Base-by-base conservation (phyloP, 179 eudicot genomes). In the Silene vulgaris region DNA sequence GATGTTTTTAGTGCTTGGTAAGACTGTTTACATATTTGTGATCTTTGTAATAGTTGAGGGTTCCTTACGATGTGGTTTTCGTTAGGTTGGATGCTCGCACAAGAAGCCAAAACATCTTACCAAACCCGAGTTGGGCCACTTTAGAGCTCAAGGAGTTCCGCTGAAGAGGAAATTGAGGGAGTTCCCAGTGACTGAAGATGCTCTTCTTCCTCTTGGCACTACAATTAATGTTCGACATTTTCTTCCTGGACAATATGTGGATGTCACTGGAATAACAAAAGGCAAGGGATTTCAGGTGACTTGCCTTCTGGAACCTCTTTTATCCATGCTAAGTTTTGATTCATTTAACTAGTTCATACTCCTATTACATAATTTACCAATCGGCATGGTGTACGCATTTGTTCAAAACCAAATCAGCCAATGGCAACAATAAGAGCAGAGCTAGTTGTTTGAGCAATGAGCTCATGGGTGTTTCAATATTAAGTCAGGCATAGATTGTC, bases 281-380 rank as follows among this genome's bases (percentile, higher is more conserved):
- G 99, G 99, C 62, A 95, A 92, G 79, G 99, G 99, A n/a, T 95
- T 95, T 84, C 96, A 95, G 97, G 99, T 95, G 75, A 82, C 69
- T 37, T 30, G 9, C 60, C 61, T 23, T 62, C 54, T 76, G 52
- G 52, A 37, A n/a, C 59, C 70, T 50, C 2, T 65, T 26, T 71
- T 56, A 62, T 63, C n/a, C 8, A 40, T 80, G 76, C 72, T 17
- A 73, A 69, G 13, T 8, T 69, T 37, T 29, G 68, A 26, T 26
- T 3, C 52, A 2, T 40, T 26, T 52, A 11, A 1, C 11, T 19
- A n/a, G 3, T 26, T 48, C 1, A 23, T 8, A 35, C 40, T 35
- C 40, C 40, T 45, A 45, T 11, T 30, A 57, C 56, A 21, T 40
- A 32, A 14, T 67, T 61, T 61, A 65, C 16, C 2, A 21, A 45